These are phyloP conservation scores for Houttuynia cordata DNA, from an alignment of 164 flowering plant genomes.

Conservation along the genomic window DNA sequence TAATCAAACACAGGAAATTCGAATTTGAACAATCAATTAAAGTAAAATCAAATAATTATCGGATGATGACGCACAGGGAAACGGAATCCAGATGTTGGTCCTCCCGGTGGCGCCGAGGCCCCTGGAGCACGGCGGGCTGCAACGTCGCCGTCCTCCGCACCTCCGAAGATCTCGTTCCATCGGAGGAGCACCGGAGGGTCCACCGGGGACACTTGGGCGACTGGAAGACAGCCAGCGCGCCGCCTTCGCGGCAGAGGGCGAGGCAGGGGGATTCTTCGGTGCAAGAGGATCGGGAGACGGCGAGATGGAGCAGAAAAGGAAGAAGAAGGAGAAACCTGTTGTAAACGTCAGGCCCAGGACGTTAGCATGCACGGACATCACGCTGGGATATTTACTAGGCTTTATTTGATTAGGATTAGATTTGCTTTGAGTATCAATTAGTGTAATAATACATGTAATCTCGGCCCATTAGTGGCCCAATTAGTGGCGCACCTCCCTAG, in stretches of 20 bases:
- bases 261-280: slow-evolving; percentile 65
- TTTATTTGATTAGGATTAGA: no score
- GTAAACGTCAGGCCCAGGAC: no score
- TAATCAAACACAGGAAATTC: not conserved
- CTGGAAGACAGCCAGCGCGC: slow-evolving; percentile 87
- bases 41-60: not conserved
- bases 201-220: slow-evolving; percentile 96
- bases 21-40: not conserved
- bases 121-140: slow-evolving; percentile 55
- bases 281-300: not conserved
- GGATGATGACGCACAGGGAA: slow-evolving; percentile 43
- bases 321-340: not conserved
- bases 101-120: slow-evolving; percentile 42
- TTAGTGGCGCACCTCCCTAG: no score
- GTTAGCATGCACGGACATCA: no score
- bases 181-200: slow-evolving; percentile 33
- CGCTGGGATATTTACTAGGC: no score
- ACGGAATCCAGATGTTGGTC: slow-evolving; percentile 67
- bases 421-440: no score
- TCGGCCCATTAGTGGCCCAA: no score
- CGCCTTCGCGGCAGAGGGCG: slow-evolving; percentile 79
- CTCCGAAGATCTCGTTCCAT: slow-evolving; percentile 20
- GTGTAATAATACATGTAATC: no score
- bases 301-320: not conserved
- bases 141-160: slow-evolving; percentile 23